phyloP scores from a whole-genome alignment of 768 basidiomycete genomes.

The Xerocomellus chrysenteron region DNA sequence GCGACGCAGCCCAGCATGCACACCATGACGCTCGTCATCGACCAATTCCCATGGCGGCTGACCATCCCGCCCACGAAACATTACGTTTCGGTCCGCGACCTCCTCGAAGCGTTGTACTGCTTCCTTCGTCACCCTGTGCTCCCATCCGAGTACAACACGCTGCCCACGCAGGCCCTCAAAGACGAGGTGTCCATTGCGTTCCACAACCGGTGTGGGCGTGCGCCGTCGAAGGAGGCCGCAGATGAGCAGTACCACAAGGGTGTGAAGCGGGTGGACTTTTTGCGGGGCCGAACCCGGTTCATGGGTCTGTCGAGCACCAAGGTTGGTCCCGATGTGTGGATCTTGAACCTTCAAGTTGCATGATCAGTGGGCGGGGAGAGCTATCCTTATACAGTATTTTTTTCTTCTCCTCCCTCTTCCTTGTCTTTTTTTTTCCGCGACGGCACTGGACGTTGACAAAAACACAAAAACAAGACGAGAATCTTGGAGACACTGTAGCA shows the following conservation, averaged over 20 bases:
- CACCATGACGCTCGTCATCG: slow-evolving; percentile 30
- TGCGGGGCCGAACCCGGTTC: slow-evolving; percentile 43
- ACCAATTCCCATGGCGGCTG: slow-evolving; percentile 35
- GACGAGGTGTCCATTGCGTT: slow-evolving; percentile 44
- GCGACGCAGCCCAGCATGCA: slow-evolving; percentile 33
- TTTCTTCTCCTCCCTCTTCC: neutral
- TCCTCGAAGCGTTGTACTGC: slow-evolving; percentile 46
- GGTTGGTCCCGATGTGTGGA: slow-evolving; percentile 38
- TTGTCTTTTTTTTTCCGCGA: neutral
- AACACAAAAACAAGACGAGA: slow-evolving; percentile 14
- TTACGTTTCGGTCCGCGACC: slow-evolving; percentile 45
- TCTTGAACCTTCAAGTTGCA: slow-evolving; percentile 22
- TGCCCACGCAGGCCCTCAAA: slow-evolving; percentile 34
- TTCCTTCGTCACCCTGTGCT: slow-evolving; percentile 43
- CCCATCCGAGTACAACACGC: slow-evolving; percentile 38
- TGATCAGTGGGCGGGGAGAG: slow-evolving; percentile 11
- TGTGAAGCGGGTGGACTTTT: slow-evolving; percentile 55
- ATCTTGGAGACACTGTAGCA: slow-evolving; percentile 23
- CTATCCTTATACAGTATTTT: slow-evolving; percentile 30
- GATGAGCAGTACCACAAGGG: slow-evolving; percentile 46
- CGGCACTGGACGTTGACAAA: slow-evolving; percentile 17
- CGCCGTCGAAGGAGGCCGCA: slow-evolving; percentile 29
- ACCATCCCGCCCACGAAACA: slow-evolving; percentile 29
- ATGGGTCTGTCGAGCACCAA: slow-evolving; percentile 45
- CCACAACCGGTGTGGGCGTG: slow-evolving; percentile 37